phyloP scores from a whole-genome alignment of 1,284 basidiomycete genomes.

The Boletus hoseneyae region DNA sequence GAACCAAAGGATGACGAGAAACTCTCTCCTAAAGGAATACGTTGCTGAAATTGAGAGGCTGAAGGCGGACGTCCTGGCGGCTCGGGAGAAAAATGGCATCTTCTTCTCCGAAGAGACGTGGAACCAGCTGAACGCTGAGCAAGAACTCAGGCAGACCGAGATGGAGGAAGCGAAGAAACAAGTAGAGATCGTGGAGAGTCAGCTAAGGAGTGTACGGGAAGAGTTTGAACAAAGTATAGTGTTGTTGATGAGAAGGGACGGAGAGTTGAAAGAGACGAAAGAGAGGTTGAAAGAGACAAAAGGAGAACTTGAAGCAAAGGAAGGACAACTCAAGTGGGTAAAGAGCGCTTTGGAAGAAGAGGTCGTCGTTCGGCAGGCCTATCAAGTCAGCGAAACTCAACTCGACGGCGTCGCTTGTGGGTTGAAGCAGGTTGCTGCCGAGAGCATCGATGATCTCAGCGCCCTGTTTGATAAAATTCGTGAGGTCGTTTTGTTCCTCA shows the following conservation, averaged over 20 bases:
- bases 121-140: conserved; percentile 77
- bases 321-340: conserved; percentile 52
- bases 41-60: conserved; percentile 93
- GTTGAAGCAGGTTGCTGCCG: conserved; percentile 62
- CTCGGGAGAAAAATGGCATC: conserved; percentile 93
- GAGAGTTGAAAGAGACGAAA: conserved; percentile 68
- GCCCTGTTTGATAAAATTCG: conserved; percentile 83
- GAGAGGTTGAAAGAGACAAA: conserved; percentile 56
- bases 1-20: conserved; percentile 92
- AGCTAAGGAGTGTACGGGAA: conserved; percentile 76
- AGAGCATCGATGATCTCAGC: conserved; percentile 71
- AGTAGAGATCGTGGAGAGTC: conserved; percentile 78
- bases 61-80: conserved; percentile 86
- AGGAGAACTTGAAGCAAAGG: conserved; percentile 49
- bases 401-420: conserved; percentile 71
- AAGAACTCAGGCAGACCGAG: conserved; percentile 73
- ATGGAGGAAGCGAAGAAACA: conserved; percentile 79
- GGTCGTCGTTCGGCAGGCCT: conserved; percentile 68
- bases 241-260: conserved; percentile 69
- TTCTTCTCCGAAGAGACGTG: conserved; percentile 89
- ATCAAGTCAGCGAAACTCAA: conserved; percentile 69
- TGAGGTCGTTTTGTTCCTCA: conserved; percentile 35
- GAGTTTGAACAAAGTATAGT: conserved; percentile 89
- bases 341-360: conserved; percentile 74
- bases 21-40: conserved; percentile 92